A percentile compares a stretch with the other conserved stretches of the same genome.
Evolutionary conservation across 495 filamentous ascomycete species (phyloP).

Genomic region (Aspergillus hancockii): DNA sequence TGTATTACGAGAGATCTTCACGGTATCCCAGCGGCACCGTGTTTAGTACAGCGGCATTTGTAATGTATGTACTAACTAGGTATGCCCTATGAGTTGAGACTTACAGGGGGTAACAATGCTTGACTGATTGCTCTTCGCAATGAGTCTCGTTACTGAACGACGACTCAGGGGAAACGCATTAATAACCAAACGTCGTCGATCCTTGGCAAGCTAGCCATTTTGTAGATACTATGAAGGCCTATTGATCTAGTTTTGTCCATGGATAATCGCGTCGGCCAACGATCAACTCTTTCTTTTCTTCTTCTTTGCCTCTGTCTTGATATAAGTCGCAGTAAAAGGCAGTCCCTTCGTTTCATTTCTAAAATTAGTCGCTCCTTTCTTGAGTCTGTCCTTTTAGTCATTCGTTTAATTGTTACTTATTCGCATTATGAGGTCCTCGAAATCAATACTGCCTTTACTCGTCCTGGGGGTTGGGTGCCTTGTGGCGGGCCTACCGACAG

Average conservation of each 20-base stretch:
- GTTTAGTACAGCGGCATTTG: too few species aligned
- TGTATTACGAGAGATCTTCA: too few species aligned
- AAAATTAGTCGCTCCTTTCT: neutral
- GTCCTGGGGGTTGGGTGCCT: conserved; percentile 8
- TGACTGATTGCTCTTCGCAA: neutral
- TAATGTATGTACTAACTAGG: too few species aligned
- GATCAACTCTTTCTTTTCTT: too few species aligned
- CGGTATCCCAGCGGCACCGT: too few species aligned
- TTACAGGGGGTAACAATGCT: too few species aligned
- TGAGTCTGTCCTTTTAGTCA: neutral
- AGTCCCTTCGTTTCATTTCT: conserved; percentile 1
- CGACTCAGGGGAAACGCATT: neutral
- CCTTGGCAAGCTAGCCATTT: neutral
- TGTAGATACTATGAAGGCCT: neutral
- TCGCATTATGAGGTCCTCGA: conserved; percentile 10
- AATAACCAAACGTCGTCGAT: neutral
- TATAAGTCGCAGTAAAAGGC: neutral
- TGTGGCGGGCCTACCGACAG: neutral
- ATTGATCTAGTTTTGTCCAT: neutral
- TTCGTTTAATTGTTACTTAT: neutral
- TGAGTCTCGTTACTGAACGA: neutral
- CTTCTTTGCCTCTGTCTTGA: neutral
- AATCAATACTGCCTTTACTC: neutral
- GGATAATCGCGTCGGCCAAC: too few species aligned
- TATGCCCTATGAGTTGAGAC: neutral